Evolutionary conservation across 2,329 filamentous ascomycete species (phyloP), one percentile per base, ranked within the genome.

Genomic region (Aspergillus bombycis): DNA sequence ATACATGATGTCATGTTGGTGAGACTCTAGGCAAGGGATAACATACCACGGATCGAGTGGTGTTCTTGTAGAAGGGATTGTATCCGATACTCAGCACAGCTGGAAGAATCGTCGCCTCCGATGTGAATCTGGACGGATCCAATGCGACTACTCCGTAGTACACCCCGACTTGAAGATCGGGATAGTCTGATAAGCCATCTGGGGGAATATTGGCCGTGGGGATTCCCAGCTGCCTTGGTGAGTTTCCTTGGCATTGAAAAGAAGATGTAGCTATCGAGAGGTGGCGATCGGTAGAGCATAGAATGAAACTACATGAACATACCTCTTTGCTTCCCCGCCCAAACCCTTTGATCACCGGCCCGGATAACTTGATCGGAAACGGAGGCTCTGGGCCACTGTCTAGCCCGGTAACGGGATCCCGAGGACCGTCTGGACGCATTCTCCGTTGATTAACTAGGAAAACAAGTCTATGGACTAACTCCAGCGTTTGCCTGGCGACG

Each of bases 1-100:
- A 52, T n/a, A 19, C 52, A 12, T 38, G 26, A 43, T 23, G 36
- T 45, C 41, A 41, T 45, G 9, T 26, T 11, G 21, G 4, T 34
- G 21, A 30, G 23, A 26, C 10, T 61, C 26, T 41, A 30, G n/a
- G 58, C 38, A 45, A 46, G 34, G 46, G 46, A 30, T n/a, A 34
- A 81, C 79, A 48, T 78, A 83, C 85, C 74, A 95, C 93, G 66
- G 88, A 92, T 66, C 92, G 89, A 54, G 92, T 88, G 5, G 86
- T 89, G 84, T 99, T 98, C 77, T 94, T 93, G 85, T 97, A 99
- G 81, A 94, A 98, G 0, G 95, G 95, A 79, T 98, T 99, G 86
- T 94, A 98, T 52, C 95, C 95, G 69, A 97, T 94, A 65, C 89
- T 92, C 89, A 97, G 91, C 68, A 96, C 93, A 86, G 96, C 95